These are phyloP conservation scores for Penicillium sp. DNA, from an alignment of 2,329 filamentous ascomycete species.

Conservation along the genomic window DNA sequence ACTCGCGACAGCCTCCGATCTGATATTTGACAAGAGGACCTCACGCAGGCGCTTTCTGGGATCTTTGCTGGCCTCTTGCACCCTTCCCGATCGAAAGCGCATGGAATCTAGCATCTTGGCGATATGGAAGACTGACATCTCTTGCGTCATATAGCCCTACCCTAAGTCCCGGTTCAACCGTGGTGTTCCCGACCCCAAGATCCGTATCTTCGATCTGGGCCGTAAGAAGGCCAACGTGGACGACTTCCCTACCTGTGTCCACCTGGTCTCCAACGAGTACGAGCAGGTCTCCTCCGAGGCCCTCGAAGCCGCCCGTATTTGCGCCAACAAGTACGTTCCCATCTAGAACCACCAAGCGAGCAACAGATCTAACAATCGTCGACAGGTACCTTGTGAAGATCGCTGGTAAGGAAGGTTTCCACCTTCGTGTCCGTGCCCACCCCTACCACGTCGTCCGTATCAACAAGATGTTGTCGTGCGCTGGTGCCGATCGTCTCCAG, in stretches of 20 bases:
- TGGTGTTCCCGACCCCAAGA: constrained; percentile 78
- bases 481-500: constrained; percentile 99
- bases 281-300: constrained; percentile 99
- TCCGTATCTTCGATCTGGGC: constrained; percentile 98
- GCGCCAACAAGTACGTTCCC: constrained; percentile 85
- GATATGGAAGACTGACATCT: constrained; percentile 19
- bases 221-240: constrained; percentile 98
- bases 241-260: constrained; percentile 98
- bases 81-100: neutral
- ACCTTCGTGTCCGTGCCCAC: constrained; percentile 75
- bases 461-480: constrained; percentile 99
- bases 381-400: constrained; percentile 59
- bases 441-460: constrained; percentile 99
- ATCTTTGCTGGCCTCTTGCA: neutral
- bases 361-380: neutral
- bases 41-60: neutral
- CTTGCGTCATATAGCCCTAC: constrained; percentile 62
- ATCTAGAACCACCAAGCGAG: neutral
- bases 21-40: neutral
- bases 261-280: constrained; percentile 99
- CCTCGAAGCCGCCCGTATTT: constrained; percentile 99
- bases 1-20: constrained; percentile 1
- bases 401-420: constrained; percentile 66
- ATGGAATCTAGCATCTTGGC: constrained; percentile 1
- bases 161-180: constrained; percentile 99